Base-by-base conservation (phyloP, 2,329 filamentous ascomycete genomes). In the Fusarium ambrosium region DNA sequence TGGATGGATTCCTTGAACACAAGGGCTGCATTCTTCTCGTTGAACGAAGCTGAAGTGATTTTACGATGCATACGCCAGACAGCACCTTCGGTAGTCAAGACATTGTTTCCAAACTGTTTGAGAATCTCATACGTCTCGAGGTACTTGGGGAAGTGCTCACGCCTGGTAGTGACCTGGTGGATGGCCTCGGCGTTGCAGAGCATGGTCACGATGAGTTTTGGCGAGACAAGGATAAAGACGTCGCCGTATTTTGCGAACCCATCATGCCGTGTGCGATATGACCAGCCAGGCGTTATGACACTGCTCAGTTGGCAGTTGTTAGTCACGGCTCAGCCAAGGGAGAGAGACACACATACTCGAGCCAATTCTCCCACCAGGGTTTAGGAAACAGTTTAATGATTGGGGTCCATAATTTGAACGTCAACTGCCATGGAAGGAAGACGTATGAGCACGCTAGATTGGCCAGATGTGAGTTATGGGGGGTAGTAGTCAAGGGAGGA, bases 41-140 rank as follows among this genome's bases (percentile, higher is more conserved):
- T 94, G 82, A 96, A 95, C 5, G 90, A 90, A 1, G 93, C 90
- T 32, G 91, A 89, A 1, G 91, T 92, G 51, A 92, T 88, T 82
- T 93, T 94, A 71, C 93, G 89, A 80, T 96, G 93, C 82, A 89
- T 87, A 36, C 91, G 91, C 94, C 93, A 96, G 32, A 88, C 82
- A 1, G 85, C 80, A 1, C 93, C 93, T 81, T 95, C 93, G 3
- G 92, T 91, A 0, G 90, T 90, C 24, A 95, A 83, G 2, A 95
- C 88, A 79, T 94, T 96, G 66, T 90, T 87, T 39, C 94, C 93
- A 79, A 92, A 95, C 64, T 81, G 78, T 16, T 78, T 73, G 62
- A 86, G 72, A 51, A 84, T 80, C 66, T 73, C 78, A 74, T 85
- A 86, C 22, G 77, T 77, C 32, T 81, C 80, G 9, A 79, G 71